Evolutionary conservation across 306 rosid genomes (phyloP).

Genomic region (Cucurbita argyrosperma): DNA sequence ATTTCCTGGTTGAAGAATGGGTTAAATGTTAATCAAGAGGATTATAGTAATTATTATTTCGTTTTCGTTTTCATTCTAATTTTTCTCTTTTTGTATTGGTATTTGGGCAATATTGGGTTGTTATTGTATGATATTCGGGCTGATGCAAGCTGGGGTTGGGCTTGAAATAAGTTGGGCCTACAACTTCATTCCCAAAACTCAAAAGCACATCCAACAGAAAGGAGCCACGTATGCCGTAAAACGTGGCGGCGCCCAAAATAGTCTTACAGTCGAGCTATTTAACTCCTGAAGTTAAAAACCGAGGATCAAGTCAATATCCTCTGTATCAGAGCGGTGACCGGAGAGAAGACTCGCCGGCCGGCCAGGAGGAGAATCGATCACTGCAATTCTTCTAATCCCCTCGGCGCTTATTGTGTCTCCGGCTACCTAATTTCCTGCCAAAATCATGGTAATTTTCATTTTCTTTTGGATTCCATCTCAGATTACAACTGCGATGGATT

Average conservation of each 20-base stretch:
- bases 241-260: conserved; percentile 3
- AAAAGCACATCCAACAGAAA: not conserved
- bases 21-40: no score
- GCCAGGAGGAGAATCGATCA: not conserved
- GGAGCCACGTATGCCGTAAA: conserved; percentile 1
- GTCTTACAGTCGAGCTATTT: not conserved
- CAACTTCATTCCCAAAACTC: no score
- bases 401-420: not conserved
- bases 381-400: conserved; percentile 1
- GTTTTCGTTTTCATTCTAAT: no score
- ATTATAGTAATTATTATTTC: no score
- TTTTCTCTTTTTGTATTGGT: no score
- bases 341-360: conserved; percentile 6
- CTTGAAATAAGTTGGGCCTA: no score
- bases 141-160: no score
- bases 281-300: not conserved
- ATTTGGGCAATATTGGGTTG: no score
- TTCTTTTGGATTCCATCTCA: not conserved
- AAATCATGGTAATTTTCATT: conserved; percentile 17
- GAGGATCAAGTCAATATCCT: not conserved
- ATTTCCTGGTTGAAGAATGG: no score
- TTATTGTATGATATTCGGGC: no score
- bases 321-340: not conserved
- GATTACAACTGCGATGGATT: not conserved
- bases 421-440: conserved; percentile 1